phyloP scores from a whole-genome alignment of 1,139 yeast genomes.

The Arxiozyma telluris region DNA sequence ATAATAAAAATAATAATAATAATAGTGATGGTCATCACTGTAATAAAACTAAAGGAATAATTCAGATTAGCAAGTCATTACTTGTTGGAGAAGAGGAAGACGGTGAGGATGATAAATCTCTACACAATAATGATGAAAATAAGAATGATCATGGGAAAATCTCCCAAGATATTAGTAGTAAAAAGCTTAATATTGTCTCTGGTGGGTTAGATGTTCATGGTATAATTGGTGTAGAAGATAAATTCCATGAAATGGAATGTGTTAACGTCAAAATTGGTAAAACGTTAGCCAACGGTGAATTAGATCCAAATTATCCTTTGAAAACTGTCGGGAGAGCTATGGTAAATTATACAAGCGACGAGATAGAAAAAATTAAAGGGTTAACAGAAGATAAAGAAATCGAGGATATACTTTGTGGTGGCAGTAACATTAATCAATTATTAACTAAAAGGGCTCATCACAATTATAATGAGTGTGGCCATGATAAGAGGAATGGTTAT shows the following conservation, averaged over 20 bases:
- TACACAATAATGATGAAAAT: conserved; percentile 27
- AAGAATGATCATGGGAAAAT: conserved; percentile 35
- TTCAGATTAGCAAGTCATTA: neutral
- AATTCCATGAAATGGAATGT: conserved; percentile 85
- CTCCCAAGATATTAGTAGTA: neutral
- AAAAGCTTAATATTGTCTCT: neutral
- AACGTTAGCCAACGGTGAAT: conserved; percentile 32
- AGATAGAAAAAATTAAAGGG: conserved; percentile 73
- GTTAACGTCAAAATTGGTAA: conserved; percentile 61
- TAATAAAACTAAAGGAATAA: neutral
- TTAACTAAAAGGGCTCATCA: neutral
- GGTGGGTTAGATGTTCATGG: conserved; percentile 66
- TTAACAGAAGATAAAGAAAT: conserved; percentile 60
- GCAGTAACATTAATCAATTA: conserved; percentile 48
- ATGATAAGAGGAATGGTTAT: conserved; percentile 40
- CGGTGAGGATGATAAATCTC: no score
- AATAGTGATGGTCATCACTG: neutral
- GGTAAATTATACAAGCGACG: conserved; percentile 79
- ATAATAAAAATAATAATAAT: neutral
- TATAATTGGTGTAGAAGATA: conserved; percentile 64
- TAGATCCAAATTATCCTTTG: conserved; percentile 38
- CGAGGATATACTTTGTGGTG: conserved; percentile 52
- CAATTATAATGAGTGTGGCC: neutral
- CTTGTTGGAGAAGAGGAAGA: neutral
- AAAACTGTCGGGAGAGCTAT: conserved; percentile 76